Base-by-base conservation (phyloP, 2,329 filamentous ascomycete genomes). In the Calonectria multiphialidica region DNA sequence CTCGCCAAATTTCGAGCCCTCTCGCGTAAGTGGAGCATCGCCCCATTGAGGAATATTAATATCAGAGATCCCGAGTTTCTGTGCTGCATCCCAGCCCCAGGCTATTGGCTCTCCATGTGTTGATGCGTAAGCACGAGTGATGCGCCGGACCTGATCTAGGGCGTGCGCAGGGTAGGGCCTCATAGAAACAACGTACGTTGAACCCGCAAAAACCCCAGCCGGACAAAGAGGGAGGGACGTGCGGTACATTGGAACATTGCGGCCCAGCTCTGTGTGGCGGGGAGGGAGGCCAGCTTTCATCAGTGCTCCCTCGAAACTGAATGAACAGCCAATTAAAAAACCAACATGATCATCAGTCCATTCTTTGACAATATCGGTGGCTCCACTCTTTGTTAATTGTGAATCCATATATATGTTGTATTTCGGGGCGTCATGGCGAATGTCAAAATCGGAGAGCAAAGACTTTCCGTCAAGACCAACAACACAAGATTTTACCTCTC, bases 71-170 rank as follows among this genome's bases (percentile, higher is more conserved):
- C 91, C 91, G 53, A 93, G 76, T 37, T 76, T 76, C 72, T 81
- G 77, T 12, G 89, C 80, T 0, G 87, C 88, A 4, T 91, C 87
- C 90, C 90, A 93, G 0, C 90, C 91, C 90, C 90, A 93, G 4
- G 88, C 90, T 16, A 93, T 83, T 1, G 90, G 90, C 82, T 93
- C 91, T 2, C 91, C 91, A 76, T 93, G 91, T 3, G 90, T 92
- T 2, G 86, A 82, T 10, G 84, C 80, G 80, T 88, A 93, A 10
- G 82, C 82, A 16, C 89, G 82, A 0, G 91, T 93, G 35, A 93
- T 86, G 5, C 84, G 81, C 15, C 91, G 83, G 1, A 93, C 89
- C 16, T 66, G 79, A 28, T 88, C 86, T 4, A 93, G 79, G 8
- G 91, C 87, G 3, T 82, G 77, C 1, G 73, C 76, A 28, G 78